Base-by-base conservation (phyloP, 108 stramenopile genomes). In the Pseudonitzschia pungens region DNA sequence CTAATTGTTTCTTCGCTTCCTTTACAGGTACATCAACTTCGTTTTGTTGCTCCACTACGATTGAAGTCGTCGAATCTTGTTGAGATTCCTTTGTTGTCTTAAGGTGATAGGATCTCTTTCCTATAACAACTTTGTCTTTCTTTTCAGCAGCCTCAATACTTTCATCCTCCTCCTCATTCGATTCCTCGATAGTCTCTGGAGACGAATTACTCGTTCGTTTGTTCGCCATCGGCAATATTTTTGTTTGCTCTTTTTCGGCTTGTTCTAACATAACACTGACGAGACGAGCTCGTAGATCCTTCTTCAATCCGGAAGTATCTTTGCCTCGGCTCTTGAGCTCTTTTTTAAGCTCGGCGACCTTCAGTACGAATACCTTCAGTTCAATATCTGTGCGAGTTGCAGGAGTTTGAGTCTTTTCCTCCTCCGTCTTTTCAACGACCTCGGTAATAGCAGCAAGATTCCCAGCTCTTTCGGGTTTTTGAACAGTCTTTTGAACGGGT, bases 291-390 rank as follows among this genome's bases (percentile, higher is more conserved):
- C 73, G 72, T 28, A 89, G 75, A 54, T 77, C 84, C 26, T 65
- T 74, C 75, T 89, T 89, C 27, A 72, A 50, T 21, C 88, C 88
- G 28, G 14, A 54, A 14, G 74, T 72, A 69, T 78, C 67, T 41
- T 81, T 52, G 11, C 72, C 77, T 64, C 81, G 64, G 24, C 74
- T 71, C 26, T 65, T 65, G 15, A 86, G 79, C 73, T 83, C 84
- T 20, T 69, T 67, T 65, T 77, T 60, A 8, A 89, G 68, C 41
- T 89, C 77, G 15, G 53, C 69, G 15, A 86, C 86, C 50, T 77
- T 78, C 78, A 89, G 72, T 9, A 75, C 72, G 56, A 78, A 55
- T 42, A 84, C 62, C 33, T 81, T 68, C 36, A 85, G 44, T 55
- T 73, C 63, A 40, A 78, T 55, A 32, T 75, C 67, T 7, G 50